Evolutionary conservation across 163 green algal species (phyloP).

Genomic region (Chlamydomonas reinhardtii): DNA sequence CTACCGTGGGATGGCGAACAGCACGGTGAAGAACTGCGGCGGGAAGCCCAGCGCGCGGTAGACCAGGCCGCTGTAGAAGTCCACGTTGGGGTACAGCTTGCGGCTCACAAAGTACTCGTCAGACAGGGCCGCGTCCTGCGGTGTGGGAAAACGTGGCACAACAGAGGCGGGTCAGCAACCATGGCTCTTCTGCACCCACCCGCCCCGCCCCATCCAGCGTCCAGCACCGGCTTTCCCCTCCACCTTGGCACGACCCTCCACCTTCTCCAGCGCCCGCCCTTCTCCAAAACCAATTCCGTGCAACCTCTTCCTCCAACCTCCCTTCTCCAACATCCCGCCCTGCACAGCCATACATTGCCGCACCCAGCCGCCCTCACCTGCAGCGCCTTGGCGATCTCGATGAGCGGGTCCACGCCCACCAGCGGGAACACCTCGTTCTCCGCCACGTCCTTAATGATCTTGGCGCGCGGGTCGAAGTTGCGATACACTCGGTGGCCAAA

Average conservation of each 20-base stretch:
- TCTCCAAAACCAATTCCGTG: too few relatives aligned
- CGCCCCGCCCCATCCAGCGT: too few relatives aligned
- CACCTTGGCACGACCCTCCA: too few relatives aligned
- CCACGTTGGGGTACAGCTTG: conserved; percentile 99
- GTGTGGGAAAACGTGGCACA: neutral
- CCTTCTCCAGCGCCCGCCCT: too few relatives aligned
- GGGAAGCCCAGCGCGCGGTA: conserved; percentile 96
- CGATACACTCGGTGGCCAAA: conserved; percentile 99
- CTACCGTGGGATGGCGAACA: conserved; percentile 94
- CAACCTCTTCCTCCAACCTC: too few relatives aligned
- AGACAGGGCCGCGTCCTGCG: conserved; percentile 79
- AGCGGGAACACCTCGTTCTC: conserved; percentile 92
- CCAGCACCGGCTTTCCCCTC: too few relatives aligned
- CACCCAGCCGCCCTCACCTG: too few relatives aligned
- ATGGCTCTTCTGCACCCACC: too few relatives aligned
- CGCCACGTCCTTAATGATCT: conserved; percentile 86
- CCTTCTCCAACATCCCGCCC: too few relatives aligned
- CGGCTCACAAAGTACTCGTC: conserved; percentile 95
- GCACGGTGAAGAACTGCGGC: conserved; percentile 95
- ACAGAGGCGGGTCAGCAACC: too few relatives aligned
- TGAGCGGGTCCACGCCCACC: conserved; percentile 88
- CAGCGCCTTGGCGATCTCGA: conserved; percentile 92
- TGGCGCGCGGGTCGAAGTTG: conserved; percentile 95
- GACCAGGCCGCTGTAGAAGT: conserved; percentile 98
- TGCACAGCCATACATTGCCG: too few relatives aligned